These are phyloP conservation scores for Scheffersomyces parashehatae DNA, from an alignment of 1,139 yeast species.

Conservation along the genomic window DNA sequence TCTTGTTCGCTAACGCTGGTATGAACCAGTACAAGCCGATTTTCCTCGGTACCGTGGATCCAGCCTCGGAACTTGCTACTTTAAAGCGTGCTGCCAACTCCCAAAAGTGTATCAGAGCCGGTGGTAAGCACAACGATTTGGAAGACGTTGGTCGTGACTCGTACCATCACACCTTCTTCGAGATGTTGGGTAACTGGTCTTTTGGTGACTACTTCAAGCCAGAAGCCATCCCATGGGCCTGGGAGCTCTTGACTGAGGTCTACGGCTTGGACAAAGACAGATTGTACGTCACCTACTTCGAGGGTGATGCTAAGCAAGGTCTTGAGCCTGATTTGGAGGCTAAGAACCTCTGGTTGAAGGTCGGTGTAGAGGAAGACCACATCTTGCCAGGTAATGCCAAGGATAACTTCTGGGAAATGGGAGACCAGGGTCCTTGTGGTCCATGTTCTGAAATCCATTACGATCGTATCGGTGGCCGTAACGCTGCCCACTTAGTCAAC, in stretches of 20 bases:
- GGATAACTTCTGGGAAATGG: constrained; percentile 99
- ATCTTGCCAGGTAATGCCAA: constrained; percentile 86
- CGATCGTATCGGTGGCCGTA: constrained; percentile 97
- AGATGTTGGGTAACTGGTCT: constrained; percentile 99
- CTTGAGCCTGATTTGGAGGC: constrained; percentile 94
- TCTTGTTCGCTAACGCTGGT: constrained; percentile 95
- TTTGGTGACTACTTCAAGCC: constrained; percentile 97
- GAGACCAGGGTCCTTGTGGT: constrained; percentile 99
- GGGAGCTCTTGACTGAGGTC: constrained; percentile 86
- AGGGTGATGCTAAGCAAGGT: constrained; percentile 84
- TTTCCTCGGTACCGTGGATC: constrained; percentile 95
- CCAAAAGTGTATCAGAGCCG: constrained; percentile 98
- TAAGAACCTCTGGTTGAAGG: constrained; percentile 76
- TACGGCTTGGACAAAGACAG: constrained; percentile 78
- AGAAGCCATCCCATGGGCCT: constrained; percentile 85
- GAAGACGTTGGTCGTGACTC: constrained; percentile 98
- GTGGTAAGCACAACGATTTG: constrained; percentile 98
- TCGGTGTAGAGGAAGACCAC: constrained; percentile 90
- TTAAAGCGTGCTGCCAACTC: constrained; percentile 92
- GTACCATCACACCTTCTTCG: constrained; percentile 97
- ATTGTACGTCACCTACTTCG: constrained; percentile 92
- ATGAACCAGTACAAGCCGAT: constrained; percentile 99
- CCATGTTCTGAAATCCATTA: constrained; percentile 98
- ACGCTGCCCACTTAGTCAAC: constrained; percentile 86
- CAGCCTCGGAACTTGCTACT: constrained; percentile 79